Percentiles rank a stretch among this genome's conserved stretches.
phyloP scores from a whole-genome alignment of 495 filamentous ascomycete genomes.

The Elasticomyces elasticus region DNA sequence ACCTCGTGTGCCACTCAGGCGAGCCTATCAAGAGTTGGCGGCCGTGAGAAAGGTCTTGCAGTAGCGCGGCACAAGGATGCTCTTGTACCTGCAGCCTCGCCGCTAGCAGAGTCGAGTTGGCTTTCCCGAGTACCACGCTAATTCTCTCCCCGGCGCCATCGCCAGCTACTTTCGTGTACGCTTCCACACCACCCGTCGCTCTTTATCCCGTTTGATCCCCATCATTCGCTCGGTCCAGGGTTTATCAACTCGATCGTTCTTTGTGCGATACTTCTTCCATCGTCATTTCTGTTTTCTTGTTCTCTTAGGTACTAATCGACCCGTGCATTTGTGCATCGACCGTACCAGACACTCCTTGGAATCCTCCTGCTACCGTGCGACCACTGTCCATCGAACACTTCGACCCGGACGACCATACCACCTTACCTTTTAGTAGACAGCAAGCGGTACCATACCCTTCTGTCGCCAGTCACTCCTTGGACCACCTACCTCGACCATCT shows the following conservation, averaged over 20 bases:
- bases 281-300: constrained; percentile 14
- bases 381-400: constrained; percentile 12
- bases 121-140: constrained; percentile 4
- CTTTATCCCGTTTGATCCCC: constrained; percentile 13
- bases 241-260: constrained; percentile 19
- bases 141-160: constrained; percentile 14
- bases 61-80: background rate
- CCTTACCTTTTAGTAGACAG: constrained; percentile 6
- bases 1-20: constrained; percentile 1
- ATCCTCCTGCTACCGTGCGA: constrained; percentile 7
- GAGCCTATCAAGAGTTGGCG: background rate
- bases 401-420: background rate
- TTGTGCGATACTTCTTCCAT: constrained; percentile 10
- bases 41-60: background rate
- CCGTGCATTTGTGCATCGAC: constrained; percentile 14
- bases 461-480: constrained; percentile 19
- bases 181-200: constrained; percentile 2
- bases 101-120: constrained; percentile 8
- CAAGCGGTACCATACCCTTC: background rate
- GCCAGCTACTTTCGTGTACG: constrained; percentile 8
- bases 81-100: constrained; percentile 8
- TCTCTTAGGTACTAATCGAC: constrained; percentile 13
- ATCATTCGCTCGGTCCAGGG: constrained; percentile 12
- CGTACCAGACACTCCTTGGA: constrained; percentile 20
- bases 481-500: constrained; percentile 1